Evolutionary conservation across 2,329 filamentous ascomycete genomes (phyloP).

Genomic region (Hypoxylon sp.): DNA sequence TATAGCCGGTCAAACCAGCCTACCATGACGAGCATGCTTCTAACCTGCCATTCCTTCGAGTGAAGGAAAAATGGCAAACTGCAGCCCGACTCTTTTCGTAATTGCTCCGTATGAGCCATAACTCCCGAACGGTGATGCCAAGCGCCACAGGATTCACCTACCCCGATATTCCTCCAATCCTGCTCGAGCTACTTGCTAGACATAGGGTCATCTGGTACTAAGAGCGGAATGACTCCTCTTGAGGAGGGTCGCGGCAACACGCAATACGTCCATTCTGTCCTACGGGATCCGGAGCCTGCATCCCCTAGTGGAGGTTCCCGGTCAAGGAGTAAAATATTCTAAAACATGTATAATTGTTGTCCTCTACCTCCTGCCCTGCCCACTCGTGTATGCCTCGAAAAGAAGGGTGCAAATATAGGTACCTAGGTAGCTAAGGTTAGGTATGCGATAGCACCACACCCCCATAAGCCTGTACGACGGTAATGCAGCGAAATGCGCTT

Average conservation of each 20-base stretch:
- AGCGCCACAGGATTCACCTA: constrained; percentile 37
- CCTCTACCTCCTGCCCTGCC: constrained; percentile 29
- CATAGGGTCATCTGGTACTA: constrained; percentile 37
- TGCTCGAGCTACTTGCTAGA: constrained; percentile 20
- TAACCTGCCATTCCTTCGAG: constrained; percentile 12
- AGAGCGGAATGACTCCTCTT: constrained; percentile 35
- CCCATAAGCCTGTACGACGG: constrained; percentile 25
- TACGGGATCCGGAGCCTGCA: constrained; percentile 39
- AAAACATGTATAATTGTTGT: constrained; percentile 41
- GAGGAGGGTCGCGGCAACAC: constrained; percentile 42
- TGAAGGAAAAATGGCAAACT: not conserved
- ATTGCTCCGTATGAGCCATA: constrained; percentile 35
- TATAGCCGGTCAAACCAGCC: constrained; percentile 21
- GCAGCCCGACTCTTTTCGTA: constrained; percentile 28
- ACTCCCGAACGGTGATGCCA: constrained; percentile 34
- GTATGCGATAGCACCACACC: constrained; percentile 38
- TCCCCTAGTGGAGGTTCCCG: constrained; percentile 43
- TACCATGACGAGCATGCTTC: constrained; percentile 22
- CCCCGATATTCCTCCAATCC: constrained; percentile 38
- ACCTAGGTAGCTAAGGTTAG: constrained; percentile 19
- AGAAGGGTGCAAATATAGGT: constrained; percentile 19
- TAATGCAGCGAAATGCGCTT: constrained; percentile 18
- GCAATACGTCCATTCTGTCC: constrained; percentile 41
- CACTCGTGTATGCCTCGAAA: constrained; percentile 37
- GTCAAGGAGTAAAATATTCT: constrained; percentile 27